Base-by-base conservation (phyloP, 2,329 filamentous ascomycete species). In the Xylaria sp. region DNA sequence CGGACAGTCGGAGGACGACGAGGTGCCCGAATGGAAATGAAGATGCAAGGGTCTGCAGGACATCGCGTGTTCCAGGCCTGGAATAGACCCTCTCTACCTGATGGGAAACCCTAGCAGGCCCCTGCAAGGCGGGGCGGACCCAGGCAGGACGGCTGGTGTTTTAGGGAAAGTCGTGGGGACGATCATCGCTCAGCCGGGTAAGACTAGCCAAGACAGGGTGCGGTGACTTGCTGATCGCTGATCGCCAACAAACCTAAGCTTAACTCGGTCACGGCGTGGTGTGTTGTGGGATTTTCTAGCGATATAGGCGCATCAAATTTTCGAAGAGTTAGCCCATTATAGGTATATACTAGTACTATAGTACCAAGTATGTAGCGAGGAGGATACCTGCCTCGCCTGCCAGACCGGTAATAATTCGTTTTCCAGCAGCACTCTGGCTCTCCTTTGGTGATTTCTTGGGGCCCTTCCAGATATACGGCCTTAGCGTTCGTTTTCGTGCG, bases 11-110 rank as follows among this genome's bases (percentile, higher is more conserved):
- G 40, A 67, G 46, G 31, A 40, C 17, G 49, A 40, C 61, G 40
- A 67, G 46, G 59, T 31, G 61, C 57, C 60, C 60, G 46, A 64
- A 48, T 68, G 48, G 56, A 71, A 71, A 71, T 68, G 63, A 68
- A 63, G 62, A 59, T 28, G 66, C 68, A 60, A 63, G 66, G 68
- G 65, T 68, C 61, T 61, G 65, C 68, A 68, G 68, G 66, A 68
- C 63, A 66, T 66, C 44, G 60, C 40, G 62, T 59, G 68, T 71
- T 71, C 68, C 68, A 71, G 68, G 63, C 68, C 68, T 59, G 48
- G 40, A 51, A 68, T 42, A 63, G 56, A 61, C 61, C 62, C 66
- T 58, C 61, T 51, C 28, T 31, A 61, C 57, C 44, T 51, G 62
- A 51, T 40, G 58, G 44, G 42, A 7, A 15, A 31, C 66, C 61